Conservation (phyloP, 768 basidiomycete species). For the Macrocybe gigantea region DNA sequence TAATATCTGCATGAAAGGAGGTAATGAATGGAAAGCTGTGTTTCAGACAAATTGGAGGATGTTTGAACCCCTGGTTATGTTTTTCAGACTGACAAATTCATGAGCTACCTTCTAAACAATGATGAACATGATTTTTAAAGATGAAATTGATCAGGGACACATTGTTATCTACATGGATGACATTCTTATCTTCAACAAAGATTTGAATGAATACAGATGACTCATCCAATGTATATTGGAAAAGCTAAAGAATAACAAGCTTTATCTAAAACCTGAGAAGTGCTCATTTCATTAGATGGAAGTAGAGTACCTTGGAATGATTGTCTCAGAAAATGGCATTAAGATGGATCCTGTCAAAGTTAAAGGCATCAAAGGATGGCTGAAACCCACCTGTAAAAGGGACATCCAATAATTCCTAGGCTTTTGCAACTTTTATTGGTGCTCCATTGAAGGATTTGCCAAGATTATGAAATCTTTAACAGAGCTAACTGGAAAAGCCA, state of each 20-base stretch:
- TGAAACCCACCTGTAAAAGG: constrained; percentile 10
- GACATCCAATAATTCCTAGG: constrained; percentile 36
- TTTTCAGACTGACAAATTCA: too few relatives aligned
- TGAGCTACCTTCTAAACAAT: too few relatives aligned
- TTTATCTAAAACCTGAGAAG: constrained; percentile 4
- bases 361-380: constrained; percentile 13
- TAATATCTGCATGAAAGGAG: too few relatives aligned
- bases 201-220: not conserved
- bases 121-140: too few relatives aligned
- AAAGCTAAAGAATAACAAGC: not conserved
- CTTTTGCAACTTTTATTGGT: constrained; percentile 30
- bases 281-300: constrained; percentile 13
- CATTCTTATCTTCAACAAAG: constrained; percentile 1
- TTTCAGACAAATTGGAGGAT: too few relatives aligned
- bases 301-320: constrained; percentile 20
- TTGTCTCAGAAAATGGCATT: constrained; percentile 16
- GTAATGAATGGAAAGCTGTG: too few relatives aligned
- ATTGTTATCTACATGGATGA: constrained; percentile 3
- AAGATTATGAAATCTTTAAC: constrained; percentile 16
- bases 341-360: constrained; percentile 29
- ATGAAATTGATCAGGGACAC: too few relatives aligned
- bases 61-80: too few relatives aligned
- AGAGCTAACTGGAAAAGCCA: constrained; percentile 13
- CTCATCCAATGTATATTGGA: not conserved
- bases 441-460: constrained; percentile 26